Base-by-base conservation (phyloP, 2,329 filamentous ascomycete genomes). In the Penicillium hesseltinei region DNA sequence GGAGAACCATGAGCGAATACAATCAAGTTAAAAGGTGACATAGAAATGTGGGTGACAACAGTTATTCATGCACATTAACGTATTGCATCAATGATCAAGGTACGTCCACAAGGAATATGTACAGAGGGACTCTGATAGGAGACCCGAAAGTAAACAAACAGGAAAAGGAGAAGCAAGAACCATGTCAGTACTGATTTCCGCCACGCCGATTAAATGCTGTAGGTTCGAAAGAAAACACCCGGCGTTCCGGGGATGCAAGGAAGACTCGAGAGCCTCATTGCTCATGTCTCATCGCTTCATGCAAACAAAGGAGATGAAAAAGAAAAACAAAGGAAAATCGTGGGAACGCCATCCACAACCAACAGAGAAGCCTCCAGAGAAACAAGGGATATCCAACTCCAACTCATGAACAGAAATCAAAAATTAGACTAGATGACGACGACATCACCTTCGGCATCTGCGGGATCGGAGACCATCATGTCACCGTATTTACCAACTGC, bases 401-500 rank as follows among this genome's bases (percentile, higher is more conserved):
- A 61, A 52, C 57, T 42, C 33, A 47, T 56, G 58, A 60, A 65
- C 56, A 55, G 50, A 54, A 66, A 62, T 56, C 59, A 64, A 65
- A 55, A 45, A 54, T 57, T 56, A 61, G 59, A 58, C 51, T 72
- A 79, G 62, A 78, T 76, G 61, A 79, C 77, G 55, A 78, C 71
- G 56, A 79, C 76, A 65, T 79, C 76, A 7, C 75, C 75, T 59
- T 77, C 74, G 42, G 76, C 75, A 62, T 77, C 75, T 9, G 75
- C 75, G 19, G 77, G 75, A 54, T 78, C 77, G 17, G 77, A 78
- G 33, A 73, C 73, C 62, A 78, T 75, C 69, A 78, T 78, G 55
- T 78, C 75, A 39, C 74, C 73, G 54, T 78, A 79, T 68, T 79
- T 78, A 54, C 72, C 73, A 52, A 75, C 73, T 7, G 71, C 70